Evolutionary conservation across 2,329 filamentous ascomycete species (phyloP).

Genomic region (Pseudogymnoascus sp.): DNA sequence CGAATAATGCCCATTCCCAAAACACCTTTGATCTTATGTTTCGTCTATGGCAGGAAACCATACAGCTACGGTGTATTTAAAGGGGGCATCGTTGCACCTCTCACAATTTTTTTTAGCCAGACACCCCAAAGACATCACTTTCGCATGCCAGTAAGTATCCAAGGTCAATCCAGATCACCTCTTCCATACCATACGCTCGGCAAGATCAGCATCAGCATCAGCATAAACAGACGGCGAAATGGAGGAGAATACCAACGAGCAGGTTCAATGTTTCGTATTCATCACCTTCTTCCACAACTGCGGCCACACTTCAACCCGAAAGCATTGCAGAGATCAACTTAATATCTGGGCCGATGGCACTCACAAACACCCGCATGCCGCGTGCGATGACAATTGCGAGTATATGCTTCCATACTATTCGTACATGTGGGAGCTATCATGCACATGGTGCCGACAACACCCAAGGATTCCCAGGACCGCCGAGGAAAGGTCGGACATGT

Average conservation of each 20-base stretch:
- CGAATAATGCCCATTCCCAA: not conserved
- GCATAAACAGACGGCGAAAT: not conserved
- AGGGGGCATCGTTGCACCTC: not conserved
- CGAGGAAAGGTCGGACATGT: not conserved
- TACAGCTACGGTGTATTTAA: not conserved
- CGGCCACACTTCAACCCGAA: not conserved
- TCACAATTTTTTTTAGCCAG: not conserved
- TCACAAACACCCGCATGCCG: not conserved
- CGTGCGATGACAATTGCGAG: not conserved
- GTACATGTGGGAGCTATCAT: not conserved
- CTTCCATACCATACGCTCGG: not conserved
- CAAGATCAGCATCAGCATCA: not conserved
- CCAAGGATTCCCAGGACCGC: not conserved
- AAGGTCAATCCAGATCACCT: not conserved
- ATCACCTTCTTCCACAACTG: conserved; percentile 4
- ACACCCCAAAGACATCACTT: not conserved
- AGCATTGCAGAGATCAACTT: not conserved
- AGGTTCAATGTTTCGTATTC: not conserved
- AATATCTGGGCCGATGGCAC: not conserved
- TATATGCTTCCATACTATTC: not conserved
- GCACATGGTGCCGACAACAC: not conserved
- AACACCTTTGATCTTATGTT: not conserved
- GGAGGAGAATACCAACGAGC: not conserved
- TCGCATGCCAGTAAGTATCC: not conserved
- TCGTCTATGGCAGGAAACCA: not conserved